These are phyloP conservation scores for Thermothielavioides terrestris DNA, from an alignment of 495 filamentous ascomycete genomes.

Conservation along the genomic window DNA sequence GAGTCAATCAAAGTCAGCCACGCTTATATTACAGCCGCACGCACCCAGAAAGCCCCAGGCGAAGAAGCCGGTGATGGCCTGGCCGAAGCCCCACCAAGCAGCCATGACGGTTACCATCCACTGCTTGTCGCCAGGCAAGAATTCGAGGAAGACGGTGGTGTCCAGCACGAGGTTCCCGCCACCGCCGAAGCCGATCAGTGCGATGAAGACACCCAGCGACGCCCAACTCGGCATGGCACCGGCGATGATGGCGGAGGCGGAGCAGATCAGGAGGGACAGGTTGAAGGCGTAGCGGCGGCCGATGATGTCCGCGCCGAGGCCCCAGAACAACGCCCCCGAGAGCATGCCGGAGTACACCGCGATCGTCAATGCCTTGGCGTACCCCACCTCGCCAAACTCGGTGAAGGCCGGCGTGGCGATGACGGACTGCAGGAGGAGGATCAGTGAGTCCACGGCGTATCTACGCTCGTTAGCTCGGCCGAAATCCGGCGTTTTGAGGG, in stretches of 20 bases:
- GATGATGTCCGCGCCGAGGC: slow-evolving; percentile 62
- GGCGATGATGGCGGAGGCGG: slow-evolving; percentile 55
- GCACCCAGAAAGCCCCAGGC: slow-evolving; percentile 73
- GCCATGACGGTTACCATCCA: slow-evolving; percentile 68
- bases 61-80: slow-evolving; percentile 58
- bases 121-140: slow-evolving; percentile 65
- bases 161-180: slow-evolving; percentile 66
- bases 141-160: slow-evolving; percentile 71
- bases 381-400: slow-evolving; percentile 49
- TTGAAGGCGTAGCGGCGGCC: slow-evolving; percentile 74
- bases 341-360: slow-evolving; percentile 63
- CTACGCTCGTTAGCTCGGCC: no score
- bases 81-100: slow-evolving; percentile 72
- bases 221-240: slow-evolving; percentile 63
- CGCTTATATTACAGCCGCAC: no score
- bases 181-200: slow-evolving; percentile 62
- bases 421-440: slow-evolving; percentile 59
- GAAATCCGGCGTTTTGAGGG: no score
- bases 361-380: slow-evolving; percentile 48
- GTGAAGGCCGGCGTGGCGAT: slow-evolving; percentile 48
- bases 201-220: slow-evolving; percentile 55
- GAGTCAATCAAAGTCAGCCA: no score
- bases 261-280: slow-evolving; percentile 55
- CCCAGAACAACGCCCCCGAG: slow-evolving; percentile 71
- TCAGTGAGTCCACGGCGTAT: slow-evolving; percentile 62